Evolutionary conservation across 345 rosid genomes (phyloP), one percentile per base, ranked within the genome.

Genomic region (Salix brachista): DNA sequence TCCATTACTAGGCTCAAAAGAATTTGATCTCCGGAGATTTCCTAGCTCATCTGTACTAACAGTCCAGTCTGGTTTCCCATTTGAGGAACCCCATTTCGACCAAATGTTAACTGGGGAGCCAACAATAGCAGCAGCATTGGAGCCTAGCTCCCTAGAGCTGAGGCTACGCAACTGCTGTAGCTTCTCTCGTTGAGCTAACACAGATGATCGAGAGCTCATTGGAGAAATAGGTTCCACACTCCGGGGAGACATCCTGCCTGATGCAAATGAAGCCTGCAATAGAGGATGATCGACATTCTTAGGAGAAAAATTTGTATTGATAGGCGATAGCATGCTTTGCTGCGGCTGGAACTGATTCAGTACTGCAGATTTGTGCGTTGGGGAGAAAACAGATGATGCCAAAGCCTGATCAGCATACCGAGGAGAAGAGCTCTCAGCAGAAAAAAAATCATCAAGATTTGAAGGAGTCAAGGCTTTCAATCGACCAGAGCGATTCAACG

Each of bases 211-310:
- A 69, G 85, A 73, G 32, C 79, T 76, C 85, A 86, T 78, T 1
- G 91, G 89, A 1, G 89, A 86, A n/a, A 85, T 82, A 5, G 99
- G 96, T 41, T 96, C 98, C 74, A 90, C 79, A 54, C 83, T 91
- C 42, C 95, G 82, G 7, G 98, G 98, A 42, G 98, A 96, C 94
- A 91, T 92, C 82, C 99, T 91, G 65, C 99, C 98, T 0, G 91
- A 85, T 3, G 90, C 89, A 48, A 83, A 83, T 30, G 87, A 79
- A 23, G 87, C 80, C 78, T 81, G 86, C 34, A 86, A 60, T 14
- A 94, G 76, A 58, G 94, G 85, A 52, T 89, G 94, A 39, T 94
- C 97, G 0, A 86, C 85, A 65, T 77, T 89, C 72, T 88, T 90
- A 4, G 86, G 84, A 39, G 89, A 80, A 83, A 86, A 88, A 54